Evolutionary conservation across 73 alveolate species (phyloP).

Genomic region (Paramecium biaurelia): DNA sequence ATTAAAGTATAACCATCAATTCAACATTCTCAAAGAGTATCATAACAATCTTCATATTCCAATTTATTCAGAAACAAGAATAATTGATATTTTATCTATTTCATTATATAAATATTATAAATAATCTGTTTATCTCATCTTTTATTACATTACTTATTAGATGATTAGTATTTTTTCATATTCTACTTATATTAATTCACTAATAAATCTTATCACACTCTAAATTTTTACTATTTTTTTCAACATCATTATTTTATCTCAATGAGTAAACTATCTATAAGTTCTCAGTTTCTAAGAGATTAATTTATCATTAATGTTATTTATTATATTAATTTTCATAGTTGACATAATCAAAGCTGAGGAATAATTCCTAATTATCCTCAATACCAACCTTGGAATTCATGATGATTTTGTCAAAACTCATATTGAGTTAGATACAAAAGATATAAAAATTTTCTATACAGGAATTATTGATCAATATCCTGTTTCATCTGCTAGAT

Average conservation of each 20-base stretch:
- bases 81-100: constrained; percentile 24
- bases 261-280: no score
- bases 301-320: constrained; percentile 21
- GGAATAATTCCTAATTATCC: background rate
- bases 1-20: background rate
- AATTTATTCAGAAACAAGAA: background rate
- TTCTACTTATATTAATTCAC: background rate
- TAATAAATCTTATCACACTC: background rate
- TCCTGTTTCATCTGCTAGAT: background rate
- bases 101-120: constrained; percentile 75
- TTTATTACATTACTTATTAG: no score
- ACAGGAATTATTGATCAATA: background rate
- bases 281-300: background rate
- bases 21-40: constrained; percentile 4
- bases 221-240: background rate
- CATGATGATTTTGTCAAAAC: background rate
- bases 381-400: background rate
- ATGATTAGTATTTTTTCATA: no score
- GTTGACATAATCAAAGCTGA: background rate
- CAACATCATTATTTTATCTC: no score
- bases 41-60: background rate
- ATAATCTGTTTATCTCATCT: background rate
- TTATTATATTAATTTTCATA: background rate
- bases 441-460: background rate
- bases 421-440: background rate